Evolutionary conservation across 768 basidiomycete species (phyloP), one percentile per base, ranked within the genome.

Genomic region (Mrakia blollopis): DNA sequence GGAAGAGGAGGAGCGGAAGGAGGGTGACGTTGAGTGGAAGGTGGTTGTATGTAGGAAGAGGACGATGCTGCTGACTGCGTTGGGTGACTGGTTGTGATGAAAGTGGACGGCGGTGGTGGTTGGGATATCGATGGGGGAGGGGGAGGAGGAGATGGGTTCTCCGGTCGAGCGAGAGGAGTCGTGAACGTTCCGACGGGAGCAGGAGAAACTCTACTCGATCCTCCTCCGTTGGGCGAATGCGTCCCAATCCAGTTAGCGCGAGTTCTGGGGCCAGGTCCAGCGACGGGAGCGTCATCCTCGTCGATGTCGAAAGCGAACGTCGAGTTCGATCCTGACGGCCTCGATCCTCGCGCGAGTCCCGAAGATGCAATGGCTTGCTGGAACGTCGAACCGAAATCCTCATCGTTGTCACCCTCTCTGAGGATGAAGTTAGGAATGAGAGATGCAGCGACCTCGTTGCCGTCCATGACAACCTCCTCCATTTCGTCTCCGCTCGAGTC

Each of bases 401-500:
- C 65, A 23, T 68, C 65, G 35, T 39, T 25, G 21, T 23, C 25
- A 25, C 18, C 13, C 18, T 25, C 57, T 13, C 4, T 39, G 65
- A 23, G 3, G 23, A 11, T 37, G n/a, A 6, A 4, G 65, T 7
- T 21, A 10, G 65, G 65, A 25, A 63, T 32, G 62, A 63, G 16
- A 16, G 35, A 37, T 21, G 30, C 62, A 32, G 32, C 62, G 62
- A 37, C 62, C n/a, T 63, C 62, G 62, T 63, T 32, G 23, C 62
- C 62, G 30, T 63, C 41, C 3, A 74, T 71, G 8, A 61, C 32
- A 0, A 83, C 79, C 41, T 81, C 80, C 47, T 82, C 82, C 67
- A 81, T 80, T 23, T 79, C 81, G 54, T 81, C 82, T 18, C 80
- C 80, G 21, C 71, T 72, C 54, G 71, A 72, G 54, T 72, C 71